phyloP scores from a whole-genome alignment of 805 yeast genomes.

The Wickerhamomyces bisporus region DNA sequence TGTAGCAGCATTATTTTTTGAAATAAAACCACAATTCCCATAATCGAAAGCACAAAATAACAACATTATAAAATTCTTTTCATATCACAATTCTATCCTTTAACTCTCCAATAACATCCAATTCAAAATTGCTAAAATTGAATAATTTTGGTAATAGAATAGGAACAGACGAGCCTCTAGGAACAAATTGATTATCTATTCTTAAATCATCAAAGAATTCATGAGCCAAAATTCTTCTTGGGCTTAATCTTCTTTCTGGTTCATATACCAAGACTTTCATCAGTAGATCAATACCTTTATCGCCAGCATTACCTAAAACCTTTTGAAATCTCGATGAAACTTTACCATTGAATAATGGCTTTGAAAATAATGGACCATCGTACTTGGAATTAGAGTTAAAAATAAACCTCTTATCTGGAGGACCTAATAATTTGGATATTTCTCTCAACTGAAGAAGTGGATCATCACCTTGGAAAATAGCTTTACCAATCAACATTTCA shows the following conservation, averaged over 20 bases:
- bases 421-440: conserved; percentile 85
- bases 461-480: conserved; percentile 92
- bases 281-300: conserved; percentile 81
- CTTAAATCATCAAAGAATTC: conserved; percentile 86
- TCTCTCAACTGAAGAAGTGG: conserved; percentile 87
- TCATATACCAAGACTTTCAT: conserved; percentile 82
- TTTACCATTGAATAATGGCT: conserved; percentile 53
- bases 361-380: conserved; percentile 68
- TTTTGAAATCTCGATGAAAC: conserved; percentile 55
- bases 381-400: conserved; percentile 71
- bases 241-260: conserved; percentile 77
- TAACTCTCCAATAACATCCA: conserved; percentile 38
- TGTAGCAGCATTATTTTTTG: not conserved
- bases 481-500: conserved; percentile 86
- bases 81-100: conserved; percentile 15
- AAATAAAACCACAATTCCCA: not conserved
- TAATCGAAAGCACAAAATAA: no score
- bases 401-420: conserved; percentile 70
- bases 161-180: conserved; percentile 45
- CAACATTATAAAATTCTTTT: not conserved
- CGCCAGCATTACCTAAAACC: conserved; percentile 72
- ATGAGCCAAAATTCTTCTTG: conserved; percentile 80
- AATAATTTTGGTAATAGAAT: conserved; percentile 46
- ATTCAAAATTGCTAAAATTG: conserved; percentile 68
- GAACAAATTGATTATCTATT: conserved; percentile 44